Base-by-base conservation (phyloP, 345 rosid genomes). In the Raphanus sativus region DNA sequence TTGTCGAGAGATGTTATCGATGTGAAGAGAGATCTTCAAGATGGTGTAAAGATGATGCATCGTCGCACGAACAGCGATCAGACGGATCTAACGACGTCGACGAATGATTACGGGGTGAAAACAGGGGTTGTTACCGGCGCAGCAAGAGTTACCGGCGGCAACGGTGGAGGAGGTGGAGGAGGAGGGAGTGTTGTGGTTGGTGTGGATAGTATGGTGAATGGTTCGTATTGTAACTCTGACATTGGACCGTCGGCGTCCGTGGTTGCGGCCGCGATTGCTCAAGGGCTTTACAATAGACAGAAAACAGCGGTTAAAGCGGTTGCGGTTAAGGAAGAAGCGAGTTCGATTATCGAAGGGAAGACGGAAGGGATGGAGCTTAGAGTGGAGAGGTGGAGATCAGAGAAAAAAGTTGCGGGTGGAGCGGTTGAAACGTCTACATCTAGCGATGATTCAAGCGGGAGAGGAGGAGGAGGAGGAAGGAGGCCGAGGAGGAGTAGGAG, bases 161-260 rank as follows among this genome's bases (percentile, higher is more conserved):
- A 38, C 12, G 85, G 81, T 1, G 60, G 68, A 0, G 81, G 76
- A 0, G 74, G 73, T 4, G 70, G 81, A 0, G 75, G 81, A 1
- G 73, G 48, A 40, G 48, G 48, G 16, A 50, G 6, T 10, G n/a
- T 2, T 26, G 59, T 3, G 36, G 61, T 5, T 4, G 82, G 83
- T 58, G 60, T 65, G 13, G 88, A 87, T 1, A 88, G 94, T 79
- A 67, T 85, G 86, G 85, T 89, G 67, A 89, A 87, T 13, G 97
- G 82, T 2, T 89, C 93, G 4, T 60, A 78, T 17, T 86, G 89
- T 62, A 77, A 6, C 68, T 78, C 88, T 6, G 97, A 93, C 42
- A 87, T 96, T 10, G 99, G 98, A 15, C 99, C 99, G 0, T 96
- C 99, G 0, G 97, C 98, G 2, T 96, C 99, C 4, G 84, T 96